phyloP scores from a whole-genome alignment of 768 basidiomycete genomes.

The Phlegmacium glaucopus region DNA sequence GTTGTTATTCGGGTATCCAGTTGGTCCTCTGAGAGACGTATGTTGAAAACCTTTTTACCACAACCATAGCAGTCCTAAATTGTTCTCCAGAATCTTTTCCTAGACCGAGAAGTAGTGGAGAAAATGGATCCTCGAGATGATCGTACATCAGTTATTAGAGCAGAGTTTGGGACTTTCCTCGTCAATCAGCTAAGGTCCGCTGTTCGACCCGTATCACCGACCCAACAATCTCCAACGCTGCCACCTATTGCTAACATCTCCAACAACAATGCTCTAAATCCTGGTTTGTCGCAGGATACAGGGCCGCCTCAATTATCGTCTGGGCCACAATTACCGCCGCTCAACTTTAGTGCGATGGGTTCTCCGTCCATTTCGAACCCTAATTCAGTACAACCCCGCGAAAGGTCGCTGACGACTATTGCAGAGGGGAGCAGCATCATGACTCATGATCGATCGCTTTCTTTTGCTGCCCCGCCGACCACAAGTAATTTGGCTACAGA shows the following conservation, averaged over 20 bases:
- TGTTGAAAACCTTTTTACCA: slow-evolving; percentile 23
- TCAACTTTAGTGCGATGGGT: slow-evolving; percentile 39
- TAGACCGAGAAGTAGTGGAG: slow-evolving; percentile 82
- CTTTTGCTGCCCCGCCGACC: slow-evolving; percentile 18
- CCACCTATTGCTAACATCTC: slow-evolving; percentile 29
- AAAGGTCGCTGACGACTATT: slow-evolving; percentile 56
- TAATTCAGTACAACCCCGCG: slow-evolving; percentile 16
- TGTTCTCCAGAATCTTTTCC: slow-evolving; percentile 67
- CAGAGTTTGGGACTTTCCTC: slow-evolving; percentile 58
- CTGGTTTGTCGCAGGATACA: slow-evolving; percentile 3
- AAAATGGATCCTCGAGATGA: slow-evolving; percentile 74
- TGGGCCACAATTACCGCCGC: slow-evolving; percentile 57
- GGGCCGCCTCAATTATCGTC: slow-evolving; percentile 7
- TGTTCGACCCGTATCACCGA: slow-evolving; percentile 20
- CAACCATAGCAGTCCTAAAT: slow-evolving; percentile 5
- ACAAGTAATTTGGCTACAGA: slow-evolving; percentile 4
- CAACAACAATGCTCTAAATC: slow-evolving; percentile 12
- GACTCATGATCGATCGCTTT: slow-evolving; percentile 22
- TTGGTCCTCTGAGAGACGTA: slow-evolving; percentile 81
- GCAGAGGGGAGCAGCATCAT: slow-evolving; percentile 46
- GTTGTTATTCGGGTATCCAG: slow-evolving; percentile 94
- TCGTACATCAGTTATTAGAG: slow-evolving; percentile 66
- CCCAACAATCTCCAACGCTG: slow-evolving; percentile 21
- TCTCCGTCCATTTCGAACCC: slow-evolving; percentile 1
- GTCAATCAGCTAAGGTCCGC: slow-evolving; percentile 57